Base-by-base conservation (phyloP, 1,284 basidiomycete genomes). In the Amylostereum chailletii region DNA sequence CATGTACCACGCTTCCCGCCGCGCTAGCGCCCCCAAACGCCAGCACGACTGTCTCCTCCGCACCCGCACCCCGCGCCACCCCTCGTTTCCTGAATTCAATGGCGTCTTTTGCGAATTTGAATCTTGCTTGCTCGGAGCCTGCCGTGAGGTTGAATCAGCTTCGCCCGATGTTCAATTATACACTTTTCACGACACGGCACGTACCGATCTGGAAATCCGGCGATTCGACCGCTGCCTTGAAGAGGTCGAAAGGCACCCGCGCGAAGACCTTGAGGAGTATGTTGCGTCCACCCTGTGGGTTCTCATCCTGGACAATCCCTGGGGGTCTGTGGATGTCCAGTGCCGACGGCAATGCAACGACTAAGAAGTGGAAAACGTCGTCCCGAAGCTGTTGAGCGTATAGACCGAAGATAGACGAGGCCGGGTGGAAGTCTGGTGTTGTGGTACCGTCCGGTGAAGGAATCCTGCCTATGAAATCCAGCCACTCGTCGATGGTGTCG, bases 51-150 rank as follows among this genome's bases (percentile, higher is more conserved):
- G 85, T 87, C 69, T 93, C 90, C 65, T 85, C 83, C 51, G 77
- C 76, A 53, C 80, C 79, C 51, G 71, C 66, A 42, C 77, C 80
- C 51, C 77, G 76, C 48, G 80, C 74, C 57, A 79, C 74, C 6
- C 77, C 79, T 54, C 72, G 74, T 66, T 90, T 93, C 56, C 90
- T 76, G 59, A 84, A 61, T 57, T 90, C 86, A 60, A 93, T 86
- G 7, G 82, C 87, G 55, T 90, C 86, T 67, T 93, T 93, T 8
- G 90, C 88, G 65, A 93, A 94, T 60, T 84, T 86, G 70, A 92
- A 94, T 46, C 90, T 82, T 52, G 81, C 78, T 62, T 92, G 90
- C 66, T 88, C 87, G 52, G 86, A 79, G 41, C 85, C 87, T 86
- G 58, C 39, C 19, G 42, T 9, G 31, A 19, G 19, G 19, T 19